Percentiles rank a stretch among this genome's conserved stretches.
phyloP scores from a whole-genome alignment of 2,329 filamentous ascomycete species.

The Fusarium dlaminii region DNA sequence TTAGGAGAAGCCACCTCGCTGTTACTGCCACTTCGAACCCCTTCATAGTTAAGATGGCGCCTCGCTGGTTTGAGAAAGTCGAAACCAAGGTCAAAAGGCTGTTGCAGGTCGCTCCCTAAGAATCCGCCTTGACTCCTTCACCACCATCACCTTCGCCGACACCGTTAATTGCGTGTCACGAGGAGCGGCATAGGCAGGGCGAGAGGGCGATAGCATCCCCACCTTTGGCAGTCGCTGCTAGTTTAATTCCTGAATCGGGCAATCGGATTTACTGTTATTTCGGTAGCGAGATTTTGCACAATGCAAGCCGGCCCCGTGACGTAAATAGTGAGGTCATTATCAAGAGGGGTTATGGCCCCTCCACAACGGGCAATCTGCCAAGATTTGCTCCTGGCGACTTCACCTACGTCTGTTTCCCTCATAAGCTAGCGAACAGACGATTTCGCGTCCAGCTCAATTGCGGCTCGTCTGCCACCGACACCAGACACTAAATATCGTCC shows the following conservation, averaged over 20 bases:
- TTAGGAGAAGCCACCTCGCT: conserved; percentile 1
- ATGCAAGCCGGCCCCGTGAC: not conserved
- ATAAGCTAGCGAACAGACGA: no score
- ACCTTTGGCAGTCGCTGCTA: no score
- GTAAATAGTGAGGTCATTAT: not conserved
- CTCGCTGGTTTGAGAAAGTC: not conserved
- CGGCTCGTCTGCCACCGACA: no score
- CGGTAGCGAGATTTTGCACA: not conserved
- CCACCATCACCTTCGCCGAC: not conserved
- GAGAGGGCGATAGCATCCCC: not conserved
- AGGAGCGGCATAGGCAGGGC: no score
- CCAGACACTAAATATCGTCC: no score
- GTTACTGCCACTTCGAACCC: not conserved
- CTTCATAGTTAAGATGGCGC: not conserved
- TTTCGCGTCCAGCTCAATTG: not conserved
- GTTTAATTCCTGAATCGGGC: not conserved
- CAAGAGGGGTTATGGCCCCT: not conserved
- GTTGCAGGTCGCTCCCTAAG: not conserved
- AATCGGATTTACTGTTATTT: not conserved
- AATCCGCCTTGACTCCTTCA: not conserved
- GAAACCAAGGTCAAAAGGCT: not conserved
- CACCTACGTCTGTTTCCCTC: not conserved
- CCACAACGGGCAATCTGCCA: no score
- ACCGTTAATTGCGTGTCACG: not conserved
- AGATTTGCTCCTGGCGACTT: not conserved